These are phyloP conservation scores for Botryotinia narcissicola DNA, from an alignment of 2,329 filamentous ascomycete genomes.

Conservation along the genomic window DNA sequence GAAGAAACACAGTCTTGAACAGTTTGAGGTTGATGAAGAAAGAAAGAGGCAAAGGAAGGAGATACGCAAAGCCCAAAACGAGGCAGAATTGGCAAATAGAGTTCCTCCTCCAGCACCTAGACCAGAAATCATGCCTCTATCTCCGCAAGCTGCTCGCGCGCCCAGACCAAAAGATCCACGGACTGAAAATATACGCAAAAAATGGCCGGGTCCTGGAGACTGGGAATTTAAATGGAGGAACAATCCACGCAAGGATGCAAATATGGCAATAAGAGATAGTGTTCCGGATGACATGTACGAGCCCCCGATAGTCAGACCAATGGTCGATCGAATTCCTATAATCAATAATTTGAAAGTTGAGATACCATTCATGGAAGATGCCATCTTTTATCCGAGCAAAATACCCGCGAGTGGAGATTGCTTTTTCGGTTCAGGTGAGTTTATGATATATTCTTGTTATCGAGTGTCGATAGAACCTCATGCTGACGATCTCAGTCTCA, in stretches of 20 bases:
- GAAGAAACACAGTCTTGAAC: background rate
- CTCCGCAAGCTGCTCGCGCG: background rate
- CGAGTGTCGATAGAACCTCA: background rate
- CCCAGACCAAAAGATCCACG: background rate
- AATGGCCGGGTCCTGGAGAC: background rate
- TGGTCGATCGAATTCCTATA: accelerated
- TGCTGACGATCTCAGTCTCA: background rate
- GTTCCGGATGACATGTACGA: background rate
- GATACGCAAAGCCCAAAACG: background rate
- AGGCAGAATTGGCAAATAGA: background rate
- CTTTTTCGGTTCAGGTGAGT: background rate
- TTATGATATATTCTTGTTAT: background rate
- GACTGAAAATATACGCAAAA: background rate
- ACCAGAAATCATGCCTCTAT: background rate
- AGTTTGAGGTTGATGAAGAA: background rate
- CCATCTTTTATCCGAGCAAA: background rate
- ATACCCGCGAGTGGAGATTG: background rate
- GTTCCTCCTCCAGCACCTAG: background rate
- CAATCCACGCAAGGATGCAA: background rate
- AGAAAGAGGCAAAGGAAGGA: background rate
- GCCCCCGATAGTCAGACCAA: background rate
- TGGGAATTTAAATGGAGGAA: background rate
- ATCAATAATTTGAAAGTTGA: accelerated
- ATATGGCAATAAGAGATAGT: background rate
- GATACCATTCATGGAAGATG: background rate